Conservation (phyloP, 108 stramenopile species). For the Nannochloropsis granulata region DNA sequence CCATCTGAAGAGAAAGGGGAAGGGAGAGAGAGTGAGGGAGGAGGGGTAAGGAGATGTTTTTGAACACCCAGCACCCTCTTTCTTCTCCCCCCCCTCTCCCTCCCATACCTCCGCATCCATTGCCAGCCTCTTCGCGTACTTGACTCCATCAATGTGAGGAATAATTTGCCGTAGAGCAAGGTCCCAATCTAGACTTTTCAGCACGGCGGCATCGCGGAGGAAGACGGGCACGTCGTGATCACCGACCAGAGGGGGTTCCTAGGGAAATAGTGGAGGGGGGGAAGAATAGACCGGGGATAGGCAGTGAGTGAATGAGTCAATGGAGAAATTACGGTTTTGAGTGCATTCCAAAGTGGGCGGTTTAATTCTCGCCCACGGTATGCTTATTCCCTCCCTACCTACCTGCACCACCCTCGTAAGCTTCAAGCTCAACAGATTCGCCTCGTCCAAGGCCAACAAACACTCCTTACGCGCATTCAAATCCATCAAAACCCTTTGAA, state of each 20-base stretch:
- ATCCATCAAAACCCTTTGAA: background rate
- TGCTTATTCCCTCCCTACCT: background rate
- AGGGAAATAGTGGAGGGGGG: background rate
- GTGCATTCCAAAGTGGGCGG: too few relatives aligned
- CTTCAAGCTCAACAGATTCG: conserved; percentile 54
- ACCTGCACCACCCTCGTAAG: conserved; percentile 52
- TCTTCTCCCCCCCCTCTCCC: background rate
- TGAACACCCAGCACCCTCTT: background rate
- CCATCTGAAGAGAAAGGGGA: conserved; percentile 51
- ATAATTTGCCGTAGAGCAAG: conserved; percentile 70
- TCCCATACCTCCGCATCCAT: background rate
- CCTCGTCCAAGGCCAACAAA: conserved; percentile 48
- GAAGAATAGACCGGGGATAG: too few relatives aligned
- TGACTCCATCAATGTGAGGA: conserved; percentile 69
- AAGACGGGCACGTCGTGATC: conserved; percentile 61
- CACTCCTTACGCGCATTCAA: conserved; percentile 41
- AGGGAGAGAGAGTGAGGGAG: background rate
- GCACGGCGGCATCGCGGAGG: conserved; percentile 50
- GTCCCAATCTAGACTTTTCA: conserved; percentile 52
- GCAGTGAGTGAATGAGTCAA: too few relatives aligned
- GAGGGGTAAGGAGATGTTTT: too few relatives aligned
- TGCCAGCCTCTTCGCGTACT: conserved; percentile 56
- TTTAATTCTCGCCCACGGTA: background rate
- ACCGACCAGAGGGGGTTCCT: conserved; percentile 45
- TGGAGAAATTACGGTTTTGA: too few relatives aligned